These are phyloP conservation scores for Chenopodium berlandieri DNA, from an alignment of 148 eudicot genomes.

Conservation along the genomic window DNA sequence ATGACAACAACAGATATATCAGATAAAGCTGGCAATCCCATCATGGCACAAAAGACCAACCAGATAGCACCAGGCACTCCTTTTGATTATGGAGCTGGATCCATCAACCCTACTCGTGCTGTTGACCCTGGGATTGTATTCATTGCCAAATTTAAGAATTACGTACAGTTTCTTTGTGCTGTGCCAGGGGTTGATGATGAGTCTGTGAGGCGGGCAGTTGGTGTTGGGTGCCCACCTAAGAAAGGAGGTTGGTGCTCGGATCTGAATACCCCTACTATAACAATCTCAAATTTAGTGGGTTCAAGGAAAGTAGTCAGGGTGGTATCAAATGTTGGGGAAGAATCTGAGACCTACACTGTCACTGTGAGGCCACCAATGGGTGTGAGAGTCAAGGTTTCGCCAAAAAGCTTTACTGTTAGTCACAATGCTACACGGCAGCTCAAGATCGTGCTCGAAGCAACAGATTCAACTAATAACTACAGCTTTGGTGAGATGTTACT, in stretches of 20 bases:
- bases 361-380: slow-evolving; percentile 47
- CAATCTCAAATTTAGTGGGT: slow-evolving; percentile 57
- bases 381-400: slow-evolving; percentile 42
- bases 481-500: slow-evolving; percentile 55
- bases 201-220: slow-evolving; percentile 52
- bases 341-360: slow-evolving; percentile 44
- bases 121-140: slow-evolving; percentile 62
- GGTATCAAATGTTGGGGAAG: slow-evolving; percentile 53
- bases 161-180: slow-evolving; percentile 53
- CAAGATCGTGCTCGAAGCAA: slow-evolving; percentile 42
- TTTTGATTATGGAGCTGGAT: slow-evolving; percentile 59
- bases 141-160: slow-evolving; percentile 40
- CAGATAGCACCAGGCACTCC: slow-evolving; percentile 51
- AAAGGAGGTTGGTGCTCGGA: slow-evolving; percentile 56
- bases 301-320: slow-evolving; percentile 48
- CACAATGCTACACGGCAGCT: slow-evolving; percentile 38
- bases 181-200: slow-evolving; percentile 64
- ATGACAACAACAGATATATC: slow-evolving; percentile 58
- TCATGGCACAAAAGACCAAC: slow-evolving; percentile 48
- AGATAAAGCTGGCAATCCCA: slow-evolving; percentile 41
- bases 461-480: slow-evolving; percentile 42
- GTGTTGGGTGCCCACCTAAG: slow-evolving; percentile 42
- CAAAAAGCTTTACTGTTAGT: slow-evolving; percentile 36
- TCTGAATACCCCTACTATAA: slow-evolving; percentile 51
- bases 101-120: slow-evolving; percentile 49